These are phyloP conservation scores for Talaromyces sp. DNA, from an alignment of 2,329 filamentous ascomycete genomes.

Conservation along the genomic window DNA sequence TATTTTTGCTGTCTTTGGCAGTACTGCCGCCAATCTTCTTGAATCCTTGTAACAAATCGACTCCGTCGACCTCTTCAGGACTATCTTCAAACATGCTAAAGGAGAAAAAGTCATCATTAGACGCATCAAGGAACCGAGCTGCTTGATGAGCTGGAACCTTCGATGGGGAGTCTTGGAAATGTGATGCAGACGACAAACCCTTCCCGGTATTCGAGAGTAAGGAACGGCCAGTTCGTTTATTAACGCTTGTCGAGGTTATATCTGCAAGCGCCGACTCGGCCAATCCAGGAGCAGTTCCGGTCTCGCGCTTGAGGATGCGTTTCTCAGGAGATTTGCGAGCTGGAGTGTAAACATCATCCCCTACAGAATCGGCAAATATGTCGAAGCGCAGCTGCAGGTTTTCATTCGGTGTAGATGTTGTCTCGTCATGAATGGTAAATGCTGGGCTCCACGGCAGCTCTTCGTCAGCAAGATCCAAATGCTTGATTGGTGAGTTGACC, in stretches of 20 bases:
- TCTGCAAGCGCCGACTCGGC: constrained; percentile 41
- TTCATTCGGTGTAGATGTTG: constrained; percentile 31
- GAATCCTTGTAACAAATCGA: constrained; percentile 45
- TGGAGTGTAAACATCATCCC: constrained; percentile 35
- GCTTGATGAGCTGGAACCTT: constrained; percentile 28
- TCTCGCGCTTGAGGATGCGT: constrained; percentile 46
- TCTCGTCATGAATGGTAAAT: constrained; percentile 49
- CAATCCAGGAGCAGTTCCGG: constrained; percentile 29
- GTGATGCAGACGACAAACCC: constrained; percentile 19
- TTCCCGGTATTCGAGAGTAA: constrained; percentile 33
- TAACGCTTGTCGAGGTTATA: constrained; percentile 35
- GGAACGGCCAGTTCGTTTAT: constrained; percentile 31
- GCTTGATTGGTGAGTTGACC: constrained; percentile 67
- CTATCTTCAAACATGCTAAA: constrained; percentile 45
- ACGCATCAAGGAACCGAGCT: constrained; percentile 30
- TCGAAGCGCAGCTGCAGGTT: constrained; percentile 50
- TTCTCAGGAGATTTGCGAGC: constrained; percentile 52
- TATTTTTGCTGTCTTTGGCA: constrained; percentile 11
- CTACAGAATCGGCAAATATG: constrained; percentile 47
- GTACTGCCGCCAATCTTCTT: constrained; percentile 41
- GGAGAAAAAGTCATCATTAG: constrained; percentile 44
- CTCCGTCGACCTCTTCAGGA: constrained; percentile 39
- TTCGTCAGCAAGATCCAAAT: constrained; percentile 37
- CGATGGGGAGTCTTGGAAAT: constrained; percentile 37
- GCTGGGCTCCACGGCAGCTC: constrained; percentile 44